Percentiles rank a stretch among this genome's conserved stretches.
Evolutionary conservation across 768 basidiomycete species (phyloP).

Genomic region (Tylopilus rubrobrunneus): DNA sequence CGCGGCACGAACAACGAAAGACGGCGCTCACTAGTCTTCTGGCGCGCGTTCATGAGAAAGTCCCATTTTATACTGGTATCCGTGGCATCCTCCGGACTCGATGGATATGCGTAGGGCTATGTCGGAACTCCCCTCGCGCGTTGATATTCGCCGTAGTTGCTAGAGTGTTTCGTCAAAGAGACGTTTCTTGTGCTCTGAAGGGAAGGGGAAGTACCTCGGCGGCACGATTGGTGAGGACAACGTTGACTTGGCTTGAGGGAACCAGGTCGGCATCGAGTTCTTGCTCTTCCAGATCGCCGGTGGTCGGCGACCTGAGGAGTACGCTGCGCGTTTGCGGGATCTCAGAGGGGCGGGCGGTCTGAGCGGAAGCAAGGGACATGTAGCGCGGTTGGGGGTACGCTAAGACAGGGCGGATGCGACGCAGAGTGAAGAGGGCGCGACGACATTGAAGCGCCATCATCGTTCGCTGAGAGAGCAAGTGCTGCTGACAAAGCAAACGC

Average conservation of each 20-base stretch:
- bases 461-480: background rate
- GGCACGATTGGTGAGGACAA: constrained; percentile 68
- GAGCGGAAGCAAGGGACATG: constrained; percentile 3
- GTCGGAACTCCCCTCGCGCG: constrained; percentile 55
- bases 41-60: constrained; percentile 56
- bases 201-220: constrained; percentile 53
- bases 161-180: constrained; percentile 27
- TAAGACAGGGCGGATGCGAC: background rate
- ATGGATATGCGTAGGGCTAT: constrained; percentile 79
- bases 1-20: background rate
- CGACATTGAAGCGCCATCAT: background rate
- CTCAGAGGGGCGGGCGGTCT: constrained; percentile 30
- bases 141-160: constrained; percentile 71
- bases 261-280: constrained; percentile 63
- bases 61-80: constrained; percentile 94
- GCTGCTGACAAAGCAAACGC: constrained; percentile 6
- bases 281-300: constrained; percentile 51
- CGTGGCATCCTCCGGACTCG: constrained; percentile 95
- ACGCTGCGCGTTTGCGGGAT: constrained; percentile 46
- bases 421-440: too few species aligned
- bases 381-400: background rate
- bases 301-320: constrained; percentile 48
- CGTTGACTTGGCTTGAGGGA: constrained; percentile 46
- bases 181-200: background rate
- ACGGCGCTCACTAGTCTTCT: constrained; percentile 81